Evolutionary conservation across 441 rosid species (phyloP).

Genomic region (Adansonia rubrostipa): DNA sequence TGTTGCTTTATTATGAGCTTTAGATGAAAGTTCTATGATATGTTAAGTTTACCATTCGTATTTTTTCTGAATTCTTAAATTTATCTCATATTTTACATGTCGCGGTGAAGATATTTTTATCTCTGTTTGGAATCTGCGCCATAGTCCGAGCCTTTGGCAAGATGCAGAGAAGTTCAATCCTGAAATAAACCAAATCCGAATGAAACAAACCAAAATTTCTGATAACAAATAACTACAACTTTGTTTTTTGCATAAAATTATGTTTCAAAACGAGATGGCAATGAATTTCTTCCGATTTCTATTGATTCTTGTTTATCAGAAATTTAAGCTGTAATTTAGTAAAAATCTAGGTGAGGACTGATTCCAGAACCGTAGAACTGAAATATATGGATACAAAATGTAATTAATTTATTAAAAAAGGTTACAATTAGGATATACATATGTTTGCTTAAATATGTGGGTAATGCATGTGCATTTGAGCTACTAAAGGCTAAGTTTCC

Average conservation of each 20-base stretch:
- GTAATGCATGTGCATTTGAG: too few relatives aligned
- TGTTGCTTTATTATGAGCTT: not conserved
- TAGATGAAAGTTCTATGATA: not conserved
- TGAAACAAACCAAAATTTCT: slow-evolving; percentile 93
- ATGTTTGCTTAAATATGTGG: not conserved
- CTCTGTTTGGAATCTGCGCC: slow-evolving; percentile 94
- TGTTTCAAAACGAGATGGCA: not conserved
- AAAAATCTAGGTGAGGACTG: not conserved
- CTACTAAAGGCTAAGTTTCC: too few relatives aligned
- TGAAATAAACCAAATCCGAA: slow-evolving; percentile 95
- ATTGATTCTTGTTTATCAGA: not conserved
- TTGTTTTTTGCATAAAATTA: slow-evolving; percentile 6
- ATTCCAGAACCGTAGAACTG: not conserved
- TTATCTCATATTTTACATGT: slow-evolving; percentile 12
- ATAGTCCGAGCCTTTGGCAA: slow-evolving; percentile 83
- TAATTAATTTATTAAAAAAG: not conserved
- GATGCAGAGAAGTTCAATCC: slow-evolving; percentile 85
- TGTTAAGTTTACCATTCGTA: not conserved
- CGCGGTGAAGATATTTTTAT: slow-evolving; percentile 95
- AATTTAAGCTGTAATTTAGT: not conserved
- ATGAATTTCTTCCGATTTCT: not conserved
- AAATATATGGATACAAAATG: not conserved
- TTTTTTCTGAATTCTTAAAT: slow-evolving; percentile 5
- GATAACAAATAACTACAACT: slow-evolving; percentile 42
- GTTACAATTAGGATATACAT: not conserved